Conservation (phyloP, 805 yeast species). For the Saccharomycopsis fodiens region DNA sequence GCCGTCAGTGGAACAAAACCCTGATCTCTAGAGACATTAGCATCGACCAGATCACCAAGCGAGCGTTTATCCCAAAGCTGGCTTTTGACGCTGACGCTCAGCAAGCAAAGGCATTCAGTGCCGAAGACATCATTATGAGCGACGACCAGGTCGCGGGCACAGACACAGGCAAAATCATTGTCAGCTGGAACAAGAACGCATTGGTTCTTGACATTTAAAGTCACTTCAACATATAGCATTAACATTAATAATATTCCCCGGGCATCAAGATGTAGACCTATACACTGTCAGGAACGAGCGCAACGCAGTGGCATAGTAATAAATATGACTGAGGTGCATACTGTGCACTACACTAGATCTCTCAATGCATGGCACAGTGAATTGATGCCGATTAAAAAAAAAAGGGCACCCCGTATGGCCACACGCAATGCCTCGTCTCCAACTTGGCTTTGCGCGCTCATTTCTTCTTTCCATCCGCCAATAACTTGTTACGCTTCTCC, state of each 20-base stretch:
- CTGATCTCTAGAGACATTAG: background rate
- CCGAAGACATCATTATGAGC: background rate
- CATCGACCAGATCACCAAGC: background rate
- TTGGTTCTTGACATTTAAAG: background rate
- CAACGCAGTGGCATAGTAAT: too few species aligned
- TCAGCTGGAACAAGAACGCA: background rate
- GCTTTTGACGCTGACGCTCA: background rate
- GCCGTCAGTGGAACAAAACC: background rate
- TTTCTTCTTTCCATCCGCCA: constrained; percentile 67
- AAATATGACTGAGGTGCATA: too few species aligned
- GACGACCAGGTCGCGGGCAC: background rate
- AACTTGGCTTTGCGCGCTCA: too few species aligned
- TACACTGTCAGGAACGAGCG: too few species aligned
- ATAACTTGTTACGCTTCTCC: constrained; percentile 90
- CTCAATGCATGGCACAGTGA: too few species aligned
- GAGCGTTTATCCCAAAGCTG: background rate
- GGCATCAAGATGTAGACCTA: too few species aligned
- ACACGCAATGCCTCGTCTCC: too few species aligned
- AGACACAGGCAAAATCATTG: background rate
- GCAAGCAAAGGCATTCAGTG: too few species aligned
- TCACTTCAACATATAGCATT: background rate
- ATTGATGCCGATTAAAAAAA: too few species aligned
- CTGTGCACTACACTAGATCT: too few species aligned
- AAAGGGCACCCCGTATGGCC: background rate
- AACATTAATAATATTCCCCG: background rate